Conservation (phyloP, 306 rosid species). For the Chamaecrista fasciculata region DNA sequence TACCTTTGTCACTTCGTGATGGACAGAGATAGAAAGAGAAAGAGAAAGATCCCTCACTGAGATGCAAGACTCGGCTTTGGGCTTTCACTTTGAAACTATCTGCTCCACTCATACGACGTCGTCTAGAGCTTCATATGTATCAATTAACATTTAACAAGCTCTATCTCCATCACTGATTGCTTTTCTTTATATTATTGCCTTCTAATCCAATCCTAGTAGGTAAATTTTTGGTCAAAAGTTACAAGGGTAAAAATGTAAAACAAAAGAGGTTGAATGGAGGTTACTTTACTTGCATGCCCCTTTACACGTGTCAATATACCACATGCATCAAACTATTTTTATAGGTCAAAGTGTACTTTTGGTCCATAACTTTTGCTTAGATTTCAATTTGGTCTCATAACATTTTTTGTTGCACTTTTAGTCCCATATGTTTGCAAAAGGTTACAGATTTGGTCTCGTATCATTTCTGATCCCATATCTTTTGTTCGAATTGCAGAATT, state of each 20-base stretch:
- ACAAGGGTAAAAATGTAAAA: neutral
- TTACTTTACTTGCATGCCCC: neutral
- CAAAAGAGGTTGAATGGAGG: neutral
- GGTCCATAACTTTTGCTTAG: too few species aligned
- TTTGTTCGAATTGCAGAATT: too few species aligned
- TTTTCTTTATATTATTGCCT: neutral
- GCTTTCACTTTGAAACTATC: constrained; percentile 19
- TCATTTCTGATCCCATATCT: too few species aligned
- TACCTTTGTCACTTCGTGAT: constrained; percentile 35
- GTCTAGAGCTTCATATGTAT: too few species aligned
- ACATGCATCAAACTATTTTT: too few species aligned
- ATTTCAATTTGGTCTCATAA: too few species aligned
- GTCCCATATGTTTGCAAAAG: too few species aligned
- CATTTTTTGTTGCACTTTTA: too few species aligned
- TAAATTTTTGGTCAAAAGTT: neutral
- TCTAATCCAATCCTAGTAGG: constrained; percentile 2
- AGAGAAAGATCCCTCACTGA: neutral
- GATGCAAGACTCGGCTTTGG: constrained; percentile 22
- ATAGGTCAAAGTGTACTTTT: too few species aligned
- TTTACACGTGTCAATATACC: neutral
- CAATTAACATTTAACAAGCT: neutral
- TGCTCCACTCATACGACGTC: neutral
- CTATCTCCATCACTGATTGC: neutral
- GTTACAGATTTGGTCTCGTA: too few species aligned
- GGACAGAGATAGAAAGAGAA: constrained; percentile 17